Base-by-base conservation (phyloP, 176 grass and related monocot species). In the Leersia perrieri region DNA sequence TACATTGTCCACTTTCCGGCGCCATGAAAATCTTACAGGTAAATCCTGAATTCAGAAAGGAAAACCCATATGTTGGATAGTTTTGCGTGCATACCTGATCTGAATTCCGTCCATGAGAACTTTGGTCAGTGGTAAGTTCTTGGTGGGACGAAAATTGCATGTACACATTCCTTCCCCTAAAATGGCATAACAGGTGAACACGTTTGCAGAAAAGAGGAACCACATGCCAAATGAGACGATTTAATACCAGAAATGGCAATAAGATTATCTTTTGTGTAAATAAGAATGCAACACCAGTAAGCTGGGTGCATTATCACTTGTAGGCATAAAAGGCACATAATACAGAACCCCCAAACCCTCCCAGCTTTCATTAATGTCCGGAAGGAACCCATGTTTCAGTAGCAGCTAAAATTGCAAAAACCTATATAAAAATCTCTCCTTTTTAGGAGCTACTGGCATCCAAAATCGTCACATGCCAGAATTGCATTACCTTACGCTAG, bases 121-220 rank as follows among this genome's bases (percentile, higher is more conserved):
- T 99, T 51, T 92, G 90, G 55, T 99, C 92, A 32, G 96, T 99
- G 62, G 96, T 99, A 67, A 99, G 86, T 55, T 99, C 96, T 83
- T 99, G 96, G 74, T 99, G 96, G 22, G 96, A 99, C 53, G 96
- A 99, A 78, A 95, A 99, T 44, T 99, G 96, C 78, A 99, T 87
- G 72, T 99, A 99, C 29, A 99, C 72, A 95, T 99, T 95, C 87
- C 96, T 88, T 85, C 96, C 96, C 87, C 96, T 99, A 66, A 83
- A 87, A 87, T 85, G 60, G 30, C 36, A 90, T 61, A 63, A 75
- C 66, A 53, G 49, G 25, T 65, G 26, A 65, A 66, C 23, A 57
- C 1, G 3, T 18, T 13, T 77, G 60, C 51, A 2, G 78, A 73
- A 79, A 84, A 20, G 33, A 78, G 68, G 38, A 27, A 78, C 41